Conservation (phyloP, 176 grass and related monocot genomes). For the Carex myosuroides region DNA sequence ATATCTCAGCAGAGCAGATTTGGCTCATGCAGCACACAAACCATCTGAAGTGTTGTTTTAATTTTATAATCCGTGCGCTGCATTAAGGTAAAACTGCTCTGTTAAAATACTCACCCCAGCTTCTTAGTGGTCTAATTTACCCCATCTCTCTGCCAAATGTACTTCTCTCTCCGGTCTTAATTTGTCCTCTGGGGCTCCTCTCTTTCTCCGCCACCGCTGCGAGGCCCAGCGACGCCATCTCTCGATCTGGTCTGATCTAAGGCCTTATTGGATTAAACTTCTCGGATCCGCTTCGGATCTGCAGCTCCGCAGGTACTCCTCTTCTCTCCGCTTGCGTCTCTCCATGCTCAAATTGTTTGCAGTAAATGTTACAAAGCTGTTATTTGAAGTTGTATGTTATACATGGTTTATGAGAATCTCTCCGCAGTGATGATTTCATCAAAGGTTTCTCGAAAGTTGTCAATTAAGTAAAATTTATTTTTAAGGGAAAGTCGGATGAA, state of each 20-base stretch:
- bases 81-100: too few species aligned
- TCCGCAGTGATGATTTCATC: not conserved
- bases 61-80: too few species aligned
- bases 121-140: too few species aligned
- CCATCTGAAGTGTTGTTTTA: too few species aligned
- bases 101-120: too few species aligned
- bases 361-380: not conserved
- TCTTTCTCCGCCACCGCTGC: not conserved
- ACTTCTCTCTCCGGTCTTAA: not conserved
- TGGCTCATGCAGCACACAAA: too few species aligned
- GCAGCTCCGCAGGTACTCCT: not conserved
- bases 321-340: not conserved
- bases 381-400: not conserved
- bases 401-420: not conserved
- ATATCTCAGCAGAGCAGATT: too few species aligned
- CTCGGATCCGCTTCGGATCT: conserved; percentile 20
- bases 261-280: not conserved
- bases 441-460: not conserved
- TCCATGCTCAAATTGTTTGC: not conserved
- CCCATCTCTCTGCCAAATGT: too few species aligned
- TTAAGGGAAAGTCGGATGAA: not conserved
- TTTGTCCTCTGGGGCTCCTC: not conserved
- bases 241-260: not conserved
- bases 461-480: not conserved
- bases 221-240: not conserved